Conservation (phyloP, 2,329 filamentous ascomycete species). For the Malbranchea zuffiana region DNA sequence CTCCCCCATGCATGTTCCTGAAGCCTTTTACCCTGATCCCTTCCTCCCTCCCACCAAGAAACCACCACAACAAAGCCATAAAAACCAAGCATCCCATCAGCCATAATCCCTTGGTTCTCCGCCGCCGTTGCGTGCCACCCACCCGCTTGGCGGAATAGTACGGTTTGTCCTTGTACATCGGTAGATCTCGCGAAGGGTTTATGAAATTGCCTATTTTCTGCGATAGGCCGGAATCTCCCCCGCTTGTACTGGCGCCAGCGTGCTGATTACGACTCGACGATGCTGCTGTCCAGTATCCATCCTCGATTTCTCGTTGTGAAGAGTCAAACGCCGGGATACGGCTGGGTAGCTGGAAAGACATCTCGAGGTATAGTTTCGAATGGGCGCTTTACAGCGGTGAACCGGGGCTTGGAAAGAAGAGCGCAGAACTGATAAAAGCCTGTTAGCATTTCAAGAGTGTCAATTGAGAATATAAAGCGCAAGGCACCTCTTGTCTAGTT, state of each 20-base stretch:
- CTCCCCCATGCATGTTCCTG: conserved; percentile 24
- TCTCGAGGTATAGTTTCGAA: no score
- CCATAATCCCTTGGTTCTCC: conserved; percentile 53
- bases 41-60: conserved; percentile 24
- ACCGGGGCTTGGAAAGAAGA: no score
- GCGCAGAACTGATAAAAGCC: no score
- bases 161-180: conserved; percentile 99
- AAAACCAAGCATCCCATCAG: conserved; percentile 45
- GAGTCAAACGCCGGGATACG: conserved; percentile 59
- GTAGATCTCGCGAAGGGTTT: conserved; percentile 53
- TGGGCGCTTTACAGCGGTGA: no score
- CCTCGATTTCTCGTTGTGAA: conserved; percentile 54
- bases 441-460: no score
- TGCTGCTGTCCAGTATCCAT: conserved; percentile 52
- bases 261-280: conserved; percentile 19
- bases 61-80: conserved; percentile 55
- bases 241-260: conserved; percentile 16
- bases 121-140: conserved; percentile 31
- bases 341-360: conserved; percentile 53
- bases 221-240: conserved; percentile 43
- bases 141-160: conserved; percentile 45
- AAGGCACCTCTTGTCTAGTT: no score
- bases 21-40: conserved; percentile 2
- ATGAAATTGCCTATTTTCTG: conserved; percentile 56
- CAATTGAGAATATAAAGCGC: no score